Percentiles rank a stretch among this genome's conserved stretches.
Evolutionary conservation across 371 early-diverging fungal species (phyloP).

Genomic region (Nematocida sp.): DNA sequence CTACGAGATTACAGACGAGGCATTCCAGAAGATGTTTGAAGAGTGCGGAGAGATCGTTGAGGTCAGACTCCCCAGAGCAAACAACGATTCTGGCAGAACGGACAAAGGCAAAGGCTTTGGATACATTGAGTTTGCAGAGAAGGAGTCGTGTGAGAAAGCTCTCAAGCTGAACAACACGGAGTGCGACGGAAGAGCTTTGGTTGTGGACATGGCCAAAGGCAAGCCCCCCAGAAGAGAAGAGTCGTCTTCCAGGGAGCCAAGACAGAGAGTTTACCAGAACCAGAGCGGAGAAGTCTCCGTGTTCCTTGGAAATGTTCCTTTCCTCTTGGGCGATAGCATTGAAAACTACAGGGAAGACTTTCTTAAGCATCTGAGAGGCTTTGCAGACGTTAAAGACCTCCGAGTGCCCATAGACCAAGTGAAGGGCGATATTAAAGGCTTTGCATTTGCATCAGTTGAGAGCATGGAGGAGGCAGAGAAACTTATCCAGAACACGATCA

Average conservation of each 20-base stretch:
- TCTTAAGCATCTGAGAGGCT: constrained; percentile 44
- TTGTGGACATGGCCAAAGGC: constrained; percentile 39
- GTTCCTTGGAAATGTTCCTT: constrained; percentile 63
- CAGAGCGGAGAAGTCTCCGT: constrained; percentile 50
- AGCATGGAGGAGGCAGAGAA: constrained; percentile 80
- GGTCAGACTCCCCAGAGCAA: constrained; percentile 59
- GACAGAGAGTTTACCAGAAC: neutral
- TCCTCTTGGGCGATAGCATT: too few species aligned
- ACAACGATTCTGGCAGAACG: too few species aligned
- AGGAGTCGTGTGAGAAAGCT: constrained; percentile 54
- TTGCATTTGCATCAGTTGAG: constrained; percentile 96
- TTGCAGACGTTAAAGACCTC: constrained; percentile 59
- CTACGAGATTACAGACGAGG: constrained; percentile 55
- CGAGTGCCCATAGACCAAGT: constrained; percentile 65
- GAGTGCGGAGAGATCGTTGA: constrained; percentile 58
- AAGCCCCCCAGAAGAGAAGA: neutral
- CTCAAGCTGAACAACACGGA: constrained; percentile 56
- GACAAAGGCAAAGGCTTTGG: constrained; percentile 63
- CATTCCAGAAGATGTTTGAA: constrained; percentile 58
- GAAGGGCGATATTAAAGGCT: constrained; percentile 73
- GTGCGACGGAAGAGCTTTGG: constrained; percentile 25
- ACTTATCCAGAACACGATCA: constrained; percentile 48
- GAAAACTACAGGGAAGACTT: constrained; percentile 52
- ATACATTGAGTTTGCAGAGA: constrained; percentile 63
- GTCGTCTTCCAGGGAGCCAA: neutral